Base-by-base conservation (phyloP, 257 asterid genomes). In the Prunella vulgaris region DNA sequence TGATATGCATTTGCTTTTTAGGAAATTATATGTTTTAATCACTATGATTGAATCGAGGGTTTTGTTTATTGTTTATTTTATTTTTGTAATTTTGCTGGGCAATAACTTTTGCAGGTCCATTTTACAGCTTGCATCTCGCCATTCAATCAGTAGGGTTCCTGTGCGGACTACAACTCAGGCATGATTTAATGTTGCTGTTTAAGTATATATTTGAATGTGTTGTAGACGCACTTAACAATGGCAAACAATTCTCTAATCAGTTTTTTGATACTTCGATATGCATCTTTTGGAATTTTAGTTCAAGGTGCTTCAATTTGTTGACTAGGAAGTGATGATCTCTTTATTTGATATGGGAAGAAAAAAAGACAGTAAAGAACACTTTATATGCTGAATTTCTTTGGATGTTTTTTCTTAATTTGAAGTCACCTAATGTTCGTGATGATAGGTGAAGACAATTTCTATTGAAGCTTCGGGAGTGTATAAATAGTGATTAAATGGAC, bases 101-200 rank as follows among this genome's bases (percentile, higher is more conserved):
- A 54, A 71, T 66, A 21, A 70, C 24, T 69, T 64, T 78, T 77
- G 79, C 87, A 91, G 97, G 92, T 84, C 86, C 42, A 75, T 87
- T 84, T 72, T 81, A 70, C 86, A 82, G 86, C 88, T 89, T 54
- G 84, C 93, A 17, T 83, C 84, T 21, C 79, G 84, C 56, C 69
- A 76, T 75, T 79, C 88, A 33, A 69, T 74, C 37, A 64, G 35
- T 66, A 84, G 84, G 74, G 79, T 84, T 74, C 96, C 87, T 8
- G 30, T 80, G 44, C 85, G 74, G 79, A 75, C 90, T 70, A 80
- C 82, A 54, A 80, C 87, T 63, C 97, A 92, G 96, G 96, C 74
- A 78, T 17, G 80, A 46, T 66, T 64, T 30, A 38, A 12, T 13
- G 12, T 59, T 33, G 32, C 53, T 15, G 0, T 37, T 5, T 57